phyloP scores from a whole-genome alignment of 208 protist species.

The Polymyxa betae region DNA sequence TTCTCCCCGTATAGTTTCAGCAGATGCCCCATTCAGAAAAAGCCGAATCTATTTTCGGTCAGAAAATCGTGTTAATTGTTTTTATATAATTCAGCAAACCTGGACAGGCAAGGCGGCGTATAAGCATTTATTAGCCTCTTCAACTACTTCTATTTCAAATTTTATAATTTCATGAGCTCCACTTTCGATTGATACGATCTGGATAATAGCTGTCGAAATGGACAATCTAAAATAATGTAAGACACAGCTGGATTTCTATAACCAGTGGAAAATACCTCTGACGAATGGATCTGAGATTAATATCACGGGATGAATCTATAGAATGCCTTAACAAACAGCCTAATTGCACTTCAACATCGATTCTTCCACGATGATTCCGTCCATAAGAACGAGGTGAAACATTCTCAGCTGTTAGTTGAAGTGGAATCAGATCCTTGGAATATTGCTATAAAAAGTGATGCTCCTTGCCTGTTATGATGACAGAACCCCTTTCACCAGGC shows the following conservation, averaged over 20 bases:
- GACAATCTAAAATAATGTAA: not conserved
- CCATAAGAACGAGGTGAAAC: not conserved
- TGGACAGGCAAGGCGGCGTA: not conserved
- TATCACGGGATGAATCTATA: too few relatives aligned
- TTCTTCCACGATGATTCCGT: not conserved
- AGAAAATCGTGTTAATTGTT: not conserved
- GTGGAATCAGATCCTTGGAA: too few relatives aligned
- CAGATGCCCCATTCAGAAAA: not conserved
- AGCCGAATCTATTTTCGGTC: not conserved
- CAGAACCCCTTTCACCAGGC: too few relatives aligned
- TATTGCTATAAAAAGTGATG: too few relatives aligned
- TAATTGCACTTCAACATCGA: not conserved
- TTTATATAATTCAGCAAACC: not conserved
- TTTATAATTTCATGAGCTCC: not conserved
- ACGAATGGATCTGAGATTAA: too few relatives aligned
- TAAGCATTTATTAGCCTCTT: not conserved
- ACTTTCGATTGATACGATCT: not conserved
- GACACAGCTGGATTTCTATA: too few relatives aligned
- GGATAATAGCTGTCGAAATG: not conserved
- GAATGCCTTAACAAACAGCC: not conserved
- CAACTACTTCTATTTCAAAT: not conserved
- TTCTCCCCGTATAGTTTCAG: not conserved
- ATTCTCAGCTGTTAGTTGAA: too few relatives aligned
- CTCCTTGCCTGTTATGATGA: too few relatives aligned
- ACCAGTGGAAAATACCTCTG: too few relatives aligned